Evolutionary conservation across 2,329 filamentous ascomycete species (phyloP).

Genomic region (Coniochaeta sp.): DNA sequence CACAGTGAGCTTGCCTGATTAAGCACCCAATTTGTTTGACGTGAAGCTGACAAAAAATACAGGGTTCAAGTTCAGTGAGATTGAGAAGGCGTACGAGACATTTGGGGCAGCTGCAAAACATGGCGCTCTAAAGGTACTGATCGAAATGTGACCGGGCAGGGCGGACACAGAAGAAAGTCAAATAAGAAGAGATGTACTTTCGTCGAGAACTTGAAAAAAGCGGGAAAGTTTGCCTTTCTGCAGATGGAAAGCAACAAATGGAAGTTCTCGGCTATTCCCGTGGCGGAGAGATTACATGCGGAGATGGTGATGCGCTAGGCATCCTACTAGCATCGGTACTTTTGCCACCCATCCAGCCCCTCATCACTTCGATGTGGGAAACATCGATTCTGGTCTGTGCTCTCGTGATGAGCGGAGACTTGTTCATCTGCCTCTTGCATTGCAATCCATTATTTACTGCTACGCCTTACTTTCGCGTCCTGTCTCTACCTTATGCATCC

Average conservation of each 20-base stretch:
- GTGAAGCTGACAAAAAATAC: background rate
- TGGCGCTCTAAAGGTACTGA: constrained; percentile 34
- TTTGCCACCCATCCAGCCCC: too few relatives aligned
- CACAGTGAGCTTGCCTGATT: constrained; percentile 26
- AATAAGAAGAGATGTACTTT: too few relatives aligned
- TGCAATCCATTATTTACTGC: background rate
- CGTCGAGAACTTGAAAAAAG: too few relatives aligned
- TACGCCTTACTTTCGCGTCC: background rate
- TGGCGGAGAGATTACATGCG: too few relatives aligned
- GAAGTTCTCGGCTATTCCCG: too few relatives aligned
- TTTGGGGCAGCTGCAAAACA: constrained; percentile 33
- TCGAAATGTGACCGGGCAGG: constrained; percentile 19
- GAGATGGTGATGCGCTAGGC: too few relatives aligned
- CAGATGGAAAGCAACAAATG: too few relatives aligned
- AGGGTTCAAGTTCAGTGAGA: constrained; percentile 34
- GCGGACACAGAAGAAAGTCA: too few relatives aligned
- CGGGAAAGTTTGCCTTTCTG: too few relatives aligned
- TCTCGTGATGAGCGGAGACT: background rate
- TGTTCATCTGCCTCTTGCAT: background rate
- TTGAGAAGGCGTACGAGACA: constrained; percentile 34
- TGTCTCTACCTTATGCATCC: background rate
- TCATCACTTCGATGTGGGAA: too few relatives aligned
- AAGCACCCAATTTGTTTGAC: background rate
- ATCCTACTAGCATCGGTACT: too few relatives aligned
- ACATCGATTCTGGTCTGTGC: too few relatives aligned